phyloP scores from a whole-genome alignment of 192 early-diverging fungal species.

The Coemansia furcata region DNA sequence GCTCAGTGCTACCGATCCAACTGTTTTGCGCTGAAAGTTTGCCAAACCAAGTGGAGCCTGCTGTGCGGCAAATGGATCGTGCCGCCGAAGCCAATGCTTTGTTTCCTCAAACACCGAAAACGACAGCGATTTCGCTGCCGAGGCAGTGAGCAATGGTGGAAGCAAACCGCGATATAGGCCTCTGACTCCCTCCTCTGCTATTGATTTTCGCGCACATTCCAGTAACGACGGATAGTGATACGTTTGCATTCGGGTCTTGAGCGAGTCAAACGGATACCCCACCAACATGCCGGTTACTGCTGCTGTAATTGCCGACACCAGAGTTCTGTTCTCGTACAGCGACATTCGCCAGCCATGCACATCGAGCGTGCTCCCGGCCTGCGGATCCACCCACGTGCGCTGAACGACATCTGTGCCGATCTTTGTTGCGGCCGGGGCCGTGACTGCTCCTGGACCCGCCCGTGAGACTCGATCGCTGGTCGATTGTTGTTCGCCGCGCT shows the following conservation, averaged over 20 bases:
- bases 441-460: constrained; percentile 1
- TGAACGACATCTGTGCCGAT: not conserved
- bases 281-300: constrained; percentile 66
- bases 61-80: constrained; percentile 9
- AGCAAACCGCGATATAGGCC: constrained; percentile 87
- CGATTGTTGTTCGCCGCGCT: constrained; percentile 3
- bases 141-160: constrained; percentile 80
- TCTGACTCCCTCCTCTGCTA: constrained; percentile 73
- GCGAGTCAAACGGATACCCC: constrained; percentile 87
- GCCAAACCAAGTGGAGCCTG: constrained; percentile 13
- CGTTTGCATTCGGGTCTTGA: constrained; percentile 98
- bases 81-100: constrained; percentile 56
- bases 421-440: constrained; percentile 2
- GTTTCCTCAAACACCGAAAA: constrained; percentile 84
- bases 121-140: constrained; percentile 84
- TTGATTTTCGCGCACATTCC: constrained; percentile 73
- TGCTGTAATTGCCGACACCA: constrained; percentile 67
- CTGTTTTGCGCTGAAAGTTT: constrained; percentile 44
- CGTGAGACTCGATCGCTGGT: not conserved
- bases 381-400: constrained; percentile 4
- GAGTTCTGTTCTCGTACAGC: constrained; percentile 59
- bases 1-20: constrained; percentile 48
- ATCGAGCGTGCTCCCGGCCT: not conserved
- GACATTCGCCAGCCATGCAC: constrained; percentile 19
- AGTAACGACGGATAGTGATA: constrained; percentile 76